Base-by-base conservation (phyloP, 1,284 basidiomycete species). In the Pyrrhoderma noxium region DNA sequence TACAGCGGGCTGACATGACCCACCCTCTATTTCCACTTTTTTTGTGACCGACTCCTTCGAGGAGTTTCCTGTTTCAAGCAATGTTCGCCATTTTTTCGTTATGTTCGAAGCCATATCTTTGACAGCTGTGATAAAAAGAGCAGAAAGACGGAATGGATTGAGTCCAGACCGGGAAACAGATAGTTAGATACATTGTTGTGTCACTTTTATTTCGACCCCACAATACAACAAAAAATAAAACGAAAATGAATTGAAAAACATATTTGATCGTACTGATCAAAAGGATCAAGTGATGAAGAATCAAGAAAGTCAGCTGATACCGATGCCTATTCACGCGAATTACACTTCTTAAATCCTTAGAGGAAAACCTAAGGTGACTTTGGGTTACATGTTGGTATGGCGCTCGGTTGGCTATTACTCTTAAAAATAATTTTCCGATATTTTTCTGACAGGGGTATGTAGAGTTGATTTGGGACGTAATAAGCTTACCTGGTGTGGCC, bases 61-160 rank as follows among this genome's bases (percentile, higher is more conserved):
- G 27, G 27, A 31, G 27, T 47, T 53, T 19, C 54, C 60, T 55
- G 69, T 63, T 43, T 49, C 48, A 48, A 84, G 68, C 65, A 87
- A 67, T 57, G 72, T 70, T 57, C 84, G 79, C 87, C 87, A 90
- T 70, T 80, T 80, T 63, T 77, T 79, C 70, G 88, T 85, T 70
- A 90, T 73, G 70, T 87, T 89, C 64, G 78, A 78, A 61, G 88
- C 87, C 83, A 90, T 86, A 71, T 90, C 88, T 81, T 87, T 86
- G 82, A 89, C 80, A 68, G 87, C 87, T 64, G 64, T 59, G 53
- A 61, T 58, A 58, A 62, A 65, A 67, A 59, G 65, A 66, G 65
- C 67, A 66, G 61, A 67, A 31, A 31, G 11, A 31, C 27, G 27
- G 27, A 31, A 31, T 31, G 27, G 27, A 31, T 31, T 31, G 27